Base-by-base conservation (phyloP, 1,284 basidiomycete genomes). In the Pulchroboletus neoregius region DNA sequence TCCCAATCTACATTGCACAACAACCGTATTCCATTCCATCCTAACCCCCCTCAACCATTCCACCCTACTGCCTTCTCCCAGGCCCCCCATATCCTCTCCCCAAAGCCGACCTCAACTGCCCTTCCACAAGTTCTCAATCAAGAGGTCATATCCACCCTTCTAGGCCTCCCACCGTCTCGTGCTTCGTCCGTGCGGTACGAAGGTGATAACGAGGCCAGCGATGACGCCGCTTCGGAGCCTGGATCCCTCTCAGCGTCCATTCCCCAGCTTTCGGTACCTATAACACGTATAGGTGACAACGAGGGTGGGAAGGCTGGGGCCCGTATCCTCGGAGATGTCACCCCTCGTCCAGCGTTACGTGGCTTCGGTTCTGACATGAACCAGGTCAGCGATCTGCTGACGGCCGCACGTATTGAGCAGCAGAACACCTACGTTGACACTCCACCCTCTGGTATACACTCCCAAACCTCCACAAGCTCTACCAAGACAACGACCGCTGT, bases 141-240 rank as follows among this genome's bases (percentile, higher is more conserved):
- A 57, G 76, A 83, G 47, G 82, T 84, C 36, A 78, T 86, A 37
- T 76, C 75, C 4, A 68, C 73, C 3, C 69, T 84, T 12, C 68
- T 84, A 2, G 80, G 78, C 8, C 65, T 78, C 33, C 67, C 71
- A 1, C 71, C 70, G 6, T 76, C 76, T 0, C 75, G 77, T 20
- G 70, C 77, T 18, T 71, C 78, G 4, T 82, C 80, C 1, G 75
- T 72, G 6, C 66, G 74, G 41, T 75, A 76, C 43, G 82, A 84
- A 57, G 82, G 82, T 20, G 83, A 85, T 49, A 77, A 78, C 40
- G 79, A 80, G 53, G 75, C 80, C 36, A 75, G 76, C n/a, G 72
- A 73, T 35, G 71, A 72, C 28, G 66, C 55, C 13, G 56, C 56
- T 7, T 71, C 71, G 0, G 67, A 71, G 26, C 70, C 71, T 28